Base-by-base conservation (phyloP, 176 grass and related monocot genomes). In the Sorghum bicolor region DNA sequence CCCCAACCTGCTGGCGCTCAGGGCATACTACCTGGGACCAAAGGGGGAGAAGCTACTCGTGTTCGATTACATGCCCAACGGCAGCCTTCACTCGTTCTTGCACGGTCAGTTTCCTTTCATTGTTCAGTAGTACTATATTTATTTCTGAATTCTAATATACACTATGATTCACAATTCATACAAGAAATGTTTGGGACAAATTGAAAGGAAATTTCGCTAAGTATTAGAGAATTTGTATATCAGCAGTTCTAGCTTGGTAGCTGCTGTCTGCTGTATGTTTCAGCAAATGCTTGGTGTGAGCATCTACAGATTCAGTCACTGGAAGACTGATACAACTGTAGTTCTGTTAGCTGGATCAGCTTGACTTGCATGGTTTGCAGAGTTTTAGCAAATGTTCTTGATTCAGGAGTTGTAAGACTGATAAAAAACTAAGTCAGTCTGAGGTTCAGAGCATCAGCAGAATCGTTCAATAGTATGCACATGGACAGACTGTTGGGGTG, bases 21-120 rank as follows among this genome's bases (percentile, higher is more conserved):
- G 84, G 28, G 93, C 93, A 0, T 94, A 88, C 64, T 94, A 94
- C 90, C 39, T 94, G 5, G 93, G 93, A 0, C 93, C 93, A 0
- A 94, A 94, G 66, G 93, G 93, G 52, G 93, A 94, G 90, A 94
- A 94, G 71, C 66, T 94, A 19, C 86, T 94, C 2, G 93, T 94
- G 2, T 90, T 94, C 62, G 93, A 94, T 64, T 92, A 83, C 83
- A 77, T 94, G 87, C 84, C 90, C n/a, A 94, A 86, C 3, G 92
- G 82, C 0, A 90, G 87, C 85, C 92, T 92, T 36, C 79, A 85
- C 26, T n/a, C 84, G 6, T 92, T 94, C 72, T 15, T 92, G 8
- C 92, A 94, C 64, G 87, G 90, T 94, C 25, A 72, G 77, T 11
- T 3, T 14, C 57, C 39, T 61, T 48, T 80, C 55, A 58, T 64